Evolutionary conservation across 345 rosid species (phyloP), one percentile per base, ranked within the genome.

Genomic region (Moringa oleifera): DNA sequence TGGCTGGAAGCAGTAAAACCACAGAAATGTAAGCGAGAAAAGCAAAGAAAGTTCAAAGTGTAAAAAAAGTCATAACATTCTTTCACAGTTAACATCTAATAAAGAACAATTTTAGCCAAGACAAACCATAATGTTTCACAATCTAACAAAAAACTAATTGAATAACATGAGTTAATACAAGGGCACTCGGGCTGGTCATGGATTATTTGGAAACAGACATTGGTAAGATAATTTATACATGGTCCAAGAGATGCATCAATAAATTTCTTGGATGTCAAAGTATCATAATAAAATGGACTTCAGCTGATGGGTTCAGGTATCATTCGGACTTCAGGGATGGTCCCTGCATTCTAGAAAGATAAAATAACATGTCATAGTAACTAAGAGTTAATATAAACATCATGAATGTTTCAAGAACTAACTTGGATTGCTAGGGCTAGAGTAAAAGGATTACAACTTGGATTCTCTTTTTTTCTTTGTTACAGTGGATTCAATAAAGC

Each of bases 1-100:
- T 50, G 97, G 98, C 98, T 92, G 78, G 45, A 41, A 57, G 59
- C 25, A 71, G 67, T 12, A 70, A 52, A 53, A 53, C 22, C 45
- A 66, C 55, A 63, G 57, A 57, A 37, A 65, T 19, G n/a, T 58
- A 51, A 72, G 52, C 22, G 20, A 8, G 17, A 49, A 25, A 15
- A 41, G 6, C 12, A 51, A 10, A 25, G n/a, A 23, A 22, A 51
- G 58, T 41, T 41, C 1, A 7, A 41, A 41, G 17, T 1, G 47
- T 7, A 41, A 41, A 41, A 41, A 1, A 4, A 41, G 17, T 41
- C 17, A 15, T 7, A 41, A 15, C 47, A 41, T 41, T 33, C 11
- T 33, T 11, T 11, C 13, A 41, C 9, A 28, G 8, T 28, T 41
- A 11, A 41, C 12, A 41, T 41, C 47, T 41, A 15, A 41, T 7